Base-by-base conservation (phyloP, 805 yeast species). In the Myxozyma mucilagina region DNA sequence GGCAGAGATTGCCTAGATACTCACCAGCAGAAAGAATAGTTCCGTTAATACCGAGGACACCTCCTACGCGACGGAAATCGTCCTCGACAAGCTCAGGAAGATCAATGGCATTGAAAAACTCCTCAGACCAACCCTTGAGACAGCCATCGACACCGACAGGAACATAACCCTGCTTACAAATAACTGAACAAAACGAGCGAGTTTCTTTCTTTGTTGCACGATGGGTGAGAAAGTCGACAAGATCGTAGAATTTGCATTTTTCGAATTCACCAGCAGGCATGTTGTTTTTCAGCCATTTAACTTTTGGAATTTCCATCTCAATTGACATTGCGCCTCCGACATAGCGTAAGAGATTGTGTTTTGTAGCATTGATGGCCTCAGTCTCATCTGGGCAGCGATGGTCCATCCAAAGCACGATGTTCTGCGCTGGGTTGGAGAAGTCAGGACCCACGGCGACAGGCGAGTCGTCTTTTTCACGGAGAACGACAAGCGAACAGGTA, bases 251-350 rank as follows among this genome's bases (percentile, higher is more conserved):
- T 76, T 90, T 87, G 69, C 87, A 83, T 35, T 77, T 69, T 6
- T 74, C 72, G 73, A 90, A 88, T 76, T 56, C 75, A 14, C 79
- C 83, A 38, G 77, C 76, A 3, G 96, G 89, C 78, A 91, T 76
- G 74, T 94, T 80, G 73, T 88, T 86, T 73, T 93, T 93, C 71
- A 94, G 81, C 99, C 99, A 94, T 77, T 89, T 89, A 77, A 90
- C 91, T 76, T 94, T 94, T 63, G 99, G 99, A 67, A 94, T 80
- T 73, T 94, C 98, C 98, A 94, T 94, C 75, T 93, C 99, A 70
- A 94, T 88, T 53, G 97, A 91, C 97, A 94, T 93, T 69, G 86
- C 87, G 18, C 98, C 98, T 61, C 99, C 99, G 18, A 94, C 98
- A 73, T 90, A 94, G 73, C 89, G 87, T 70, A 94, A 80, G 60